phyloP scores from a whole-genome alignment of 495 filamentous ascomycete genomes.

The Penicillium cinerascens region DNA sequence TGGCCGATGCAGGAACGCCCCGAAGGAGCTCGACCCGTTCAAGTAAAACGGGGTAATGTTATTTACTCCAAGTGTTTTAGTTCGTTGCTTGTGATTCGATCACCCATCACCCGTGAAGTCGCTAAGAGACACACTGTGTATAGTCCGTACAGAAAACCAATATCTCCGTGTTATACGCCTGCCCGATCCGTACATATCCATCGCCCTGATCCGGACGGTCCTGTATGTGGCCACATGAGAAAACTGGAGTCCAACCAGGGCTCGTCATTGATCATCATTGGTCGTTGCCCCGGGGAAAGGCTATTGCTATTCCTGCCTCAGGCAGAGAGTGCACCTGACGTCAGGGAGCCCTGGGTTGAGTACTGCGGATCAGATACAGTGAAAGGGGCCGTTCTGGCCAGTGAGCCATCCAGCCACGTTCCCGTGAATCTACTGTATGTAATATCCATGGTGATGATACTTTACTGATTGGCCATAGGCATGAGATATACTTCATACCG shows the following conservation, averaged over 20 bases:
- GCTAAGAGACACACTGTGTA: too few species aligned
- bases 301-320: slow-evolving; percentile 7
- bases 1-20: not conserved
- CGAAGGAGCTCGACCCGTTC: not conserved
- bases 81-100: too few species aligned
- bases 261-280: not conserved
- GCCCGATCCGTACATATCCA: not conserved
- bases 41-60: not conserved
- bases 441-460: not conserved
- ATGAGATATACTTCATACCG: not conserved
- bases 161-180: not conserved
- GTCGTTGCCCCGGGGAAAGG: not conserved
- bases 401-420: not conserved
- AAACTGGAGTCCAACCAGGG: not conserved
- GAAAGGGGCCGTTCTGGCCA: not conserved
- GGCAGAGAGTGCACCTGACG: slow-evolving; percentile 21
- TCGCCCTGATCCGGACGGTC: too few species aligned
- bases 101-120: too few species aligned
- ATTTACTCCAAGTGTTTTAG: not conserved
- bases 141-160: too few species aligned
- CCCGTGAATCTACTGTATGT: not conserved
- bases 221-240: not conserved
- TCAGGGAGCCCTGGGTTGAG: slow-evolving; percentile 7
- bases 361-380: not conserved
- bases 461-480: not conserved